Percentiles rank a stretch among this genome's conserved stretches.
These are phyloP conservation scores for Guillardia theta DNA, from an alignment of 78 protist species.

Conservation along the genomic window DNA sequence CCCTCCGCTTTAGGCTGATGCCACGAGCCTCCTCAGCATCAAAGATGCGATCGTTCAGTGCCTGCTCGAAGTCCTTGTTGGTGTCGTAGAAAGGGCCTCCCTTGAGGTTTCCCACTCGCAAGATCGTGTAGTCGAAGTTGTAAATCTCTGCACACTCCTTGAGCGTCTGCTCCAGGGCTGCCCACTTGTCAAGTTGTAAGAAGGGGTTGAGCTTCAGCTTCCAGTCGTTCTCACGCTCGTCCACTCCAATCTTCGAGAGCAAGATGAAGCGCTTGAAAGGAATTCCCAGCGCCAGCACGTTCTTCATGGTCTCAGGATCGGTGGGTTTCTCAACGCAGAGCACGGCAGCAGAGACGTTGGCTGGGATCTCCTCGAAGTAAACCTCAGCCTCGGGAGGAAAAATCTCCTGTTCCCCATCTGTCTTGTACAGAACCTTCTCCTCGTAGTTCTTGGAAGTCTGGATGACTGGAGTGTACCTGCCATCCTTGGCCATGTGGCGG, in stretches of 20 bases:
- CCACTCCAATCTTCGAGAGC: background rate
- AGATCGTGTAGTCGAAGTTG: background rate
- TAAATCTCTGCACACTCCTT: background rate
- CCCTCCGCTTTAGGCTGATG: too few species aligned
- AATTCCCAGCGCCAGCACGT: background rate
- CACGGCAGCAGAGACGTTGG: background rate
- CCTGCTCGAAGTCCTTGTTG: background rate
- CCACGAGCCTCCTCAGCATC: constrained; percentile 26
- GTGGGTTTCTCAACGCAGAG: background rate
- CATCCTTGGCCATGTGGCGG: background rate
- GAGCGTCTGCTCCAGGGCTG: background rate
- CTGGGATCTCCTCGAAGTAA: background rate
- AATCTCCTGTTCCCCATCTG: background rate
- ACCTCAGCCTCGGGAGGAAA: background rate
- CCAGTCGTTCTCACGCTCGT: constrained; percentile 27
- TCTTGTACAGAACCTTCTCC: background rate
- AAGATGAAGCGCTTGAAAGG: background rate
- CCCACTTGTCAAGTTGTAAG: background rate
- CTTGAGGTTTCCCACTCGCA: background rate
- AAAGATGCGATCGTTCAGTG: background rate
- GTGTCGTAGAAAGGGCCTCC: constrained; percentile 16
- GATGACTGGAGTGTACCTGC: background rate
- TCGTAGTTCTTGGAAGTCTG: background rate
- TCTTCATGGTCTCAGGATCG: background rate
- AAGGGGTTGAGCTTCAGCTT: background rate